Percentiles rank a stretch among this genome's conserved stretches.
These are phyloP conservation scores for Trametes meyenii DNA, from an alignment of 768 basidiomycete genomes.

Conservation along the genomic window DNA sequence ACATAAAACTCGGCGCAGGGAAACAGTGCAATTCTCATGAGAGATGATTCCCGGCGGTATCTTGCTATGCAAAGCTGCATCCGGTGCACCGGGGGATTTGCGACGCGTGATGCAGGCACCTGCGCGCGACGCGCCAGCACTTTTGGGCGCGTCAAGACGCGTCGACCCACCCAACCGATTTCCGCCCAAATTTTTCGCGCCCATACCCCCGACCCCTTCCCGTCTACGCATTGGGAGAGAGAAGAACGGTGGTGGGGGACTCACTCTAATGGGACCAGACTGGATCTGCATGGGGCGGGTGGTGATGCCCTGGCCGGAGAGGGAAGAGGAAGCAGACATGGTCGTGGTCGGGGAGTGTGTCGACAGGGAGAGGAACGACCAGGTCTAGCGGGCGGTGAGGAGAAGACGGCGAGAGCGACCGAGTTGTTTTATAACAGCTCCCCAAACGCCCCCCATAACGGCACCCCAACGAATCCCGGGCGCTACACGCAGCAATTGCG, in stretches of 20 bases:
- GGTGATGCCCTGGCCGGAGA: slow-evolving; percentile 22
- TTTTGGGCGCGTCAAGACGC: slow-evolving; percentile 1
- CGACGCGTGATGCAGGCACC: slow-evolving; percentile 7
- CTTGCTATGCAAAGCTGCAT: background rate
- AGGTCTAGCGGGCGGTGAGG: slow-evolving; percentile 14
- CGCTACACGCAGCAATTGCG: slow-evolving; percentile 9
- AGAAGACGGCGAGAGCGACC: slow-evolving; percentile 3
- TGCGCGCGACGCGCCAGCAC: slow-evolving; percentile 1
- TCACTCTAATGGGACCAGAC: slow-evolving; percentile 37
- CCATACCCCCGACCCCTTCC: background rate
- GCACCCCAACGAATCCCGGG: slow-evolving; percentile 26
- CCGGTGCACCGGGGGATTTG: background rate
- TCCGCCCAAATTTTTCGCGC: background rate
- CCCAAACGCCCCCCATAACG: slow-evolving; percentile 17
- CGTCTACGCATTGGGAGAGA: background rate
- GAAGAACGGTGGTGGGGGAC: slow-evolving; percentile 9
- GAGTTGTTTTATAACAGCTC: slow-evolving; percentile 20
- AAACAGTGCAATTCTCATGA: background rate
- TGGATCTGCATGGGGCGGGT: slow-evolving; percentile 39
- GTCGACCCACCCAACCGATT: background rate
- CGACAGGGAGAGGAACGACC: slow-evolving; percentile 18
- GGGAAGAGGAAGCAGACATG: slow-evolving; percentile 25
- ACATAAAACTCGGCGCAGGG: background rate
- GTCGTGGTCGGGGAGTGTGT: slow-evolving; percentile 20
- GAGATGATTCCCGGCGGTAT: background rate